A percentile compares a stretch with the other conserved stretches of the same genome.
phyloP scores from a whole-genome alignment of 1,139 yeast genomes.

The Lodderomyces beijingensis region DNA sequence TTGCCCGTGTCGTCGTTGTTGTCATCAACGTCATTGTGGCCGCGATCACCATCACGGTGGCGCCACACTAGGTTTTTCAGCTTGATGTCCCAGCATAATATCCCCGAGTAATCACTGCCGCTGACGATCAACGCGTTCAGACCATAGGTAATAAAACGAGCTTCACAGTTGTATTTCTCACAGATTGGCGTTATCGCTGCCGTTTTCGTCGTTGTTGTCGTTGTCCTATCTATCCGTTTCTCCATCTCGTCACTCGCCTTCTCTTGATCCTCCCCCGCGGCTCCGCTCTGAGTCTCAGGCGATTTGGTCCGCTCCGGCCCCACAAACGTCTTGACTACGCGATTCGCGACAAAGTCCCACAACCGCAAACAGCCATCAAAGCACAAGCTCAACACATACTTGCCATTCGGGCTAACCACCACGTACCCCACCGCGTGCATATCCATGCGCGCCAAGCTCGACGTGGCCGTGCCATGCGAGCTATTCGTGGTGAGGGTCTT shows the following conservation, averaged over 20 bases:
- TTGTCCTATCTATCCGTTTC: too few species aligned
- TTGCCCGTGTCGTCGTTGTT: background rate
- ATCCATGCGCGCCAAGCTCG: conserved; percentile 48
- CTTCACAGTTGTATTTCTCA: conserved; percentile 45
- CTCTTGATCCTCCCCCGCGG: too few species aligned
- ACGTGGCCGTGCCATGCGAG: conserved; percentile 53
- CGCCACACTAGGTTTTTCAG: conserved; percentile 47
- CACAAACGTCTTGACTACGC: conserved; percentile 69
- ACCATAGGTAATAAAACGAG: conserved; percentile 36
- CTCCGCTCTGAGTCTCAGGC: too few species aligned
- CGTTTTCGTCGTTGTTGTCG: too few species aligned
- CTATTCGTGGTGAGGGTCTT: conserved; percentile 77
- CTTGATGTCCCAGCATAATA: conserved; percentile 75
- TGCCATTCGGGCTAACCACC: conserved; percentile 76
- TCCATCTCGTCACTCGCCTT: too few species aligned
- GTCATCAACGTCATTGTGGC: conserved; percentile 24
- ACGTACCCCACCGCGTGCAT: conserved; percentile 69
- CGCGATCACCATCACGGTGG: conserved; percentile 19
- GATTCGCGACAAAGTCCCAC: conserved; percentile 80
- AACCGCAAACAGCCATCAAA: conserved; percentile 73
- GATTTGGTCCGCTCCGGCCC: too few species aligned
- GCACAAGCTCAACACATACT: conserved; percentile 71
- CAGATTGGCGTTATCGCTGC: conserved; percentile 31
- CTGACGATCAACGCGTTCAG: conserved; percentile 41
- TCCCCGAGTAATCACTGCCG: conserved; percentile 60